Evolutionary conservation across 441 rosid species (phyloP).

Genomic region (Erodium trifolium): DNA sequence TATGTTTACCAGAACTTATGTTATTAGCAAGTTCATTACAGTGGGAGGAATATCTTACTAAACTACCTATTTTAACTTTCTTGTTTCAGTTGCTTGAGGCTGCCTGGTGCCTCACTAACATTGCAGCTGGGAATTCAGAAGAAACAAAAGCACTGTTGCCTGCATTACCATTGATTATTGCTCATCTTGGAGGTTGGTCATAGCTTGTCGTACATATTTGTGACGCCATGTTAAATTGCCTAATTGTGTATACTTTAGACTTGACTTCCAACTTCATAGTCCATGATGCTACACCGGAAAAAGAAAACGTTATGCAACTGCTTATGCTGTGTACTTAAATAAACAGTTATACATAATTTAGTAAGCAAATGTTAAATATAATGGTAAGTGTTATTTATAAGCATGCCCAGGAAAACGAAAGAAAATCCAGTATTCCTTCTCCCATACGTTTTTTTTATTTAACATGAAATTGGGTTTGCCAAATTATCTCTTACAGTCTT

Average conservation of each 20-base stretch:
- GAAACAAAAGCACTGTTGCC: conserved; percentile 82
- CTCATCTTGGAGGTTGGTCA: conserved; percentile 80
- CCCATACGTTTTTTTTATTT: not conserved
- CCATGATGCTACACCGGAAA: too few relatives aligned
- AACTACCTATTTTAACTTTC: conserved; percentile 11
- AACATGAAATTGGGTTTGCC: not conserved
- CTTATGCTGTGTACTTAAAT: not conserved
- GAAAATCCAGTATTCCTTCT: not conserved
- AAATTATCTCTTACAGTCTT: not conserved
- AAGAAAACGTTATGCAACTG: too few relatives aligned
- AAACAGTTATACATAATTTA: not conserved
- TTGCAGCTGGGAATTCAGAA: conserved; percentile 88
- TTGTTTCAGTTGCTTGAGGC: conserved; percentile 81
- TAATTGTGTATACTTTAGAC: not conserved
- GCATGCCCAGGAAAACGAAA: not conserved
- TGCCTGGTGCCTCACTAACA: conserved; percentile 96
- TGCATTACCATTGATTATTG: conserved; percentile 84
- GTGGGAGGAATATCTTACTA: not conserved
- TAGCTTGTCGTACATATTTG: conserved; percentile 12
- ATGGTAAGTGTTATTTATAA: not conserved
- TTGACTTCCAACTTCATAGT: not conserved
- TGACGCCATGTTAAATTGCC: not conserved
- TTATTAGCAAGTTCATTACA: not conserved
- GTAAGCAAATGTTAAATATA: not conserved
- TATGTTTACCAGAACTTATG: not conserved